Percentiles rank a stretch among this genome's conserved stretches.
phyloP scores from a whole-genome alignment of 2,329 filamentous ascomycete species.

The Colletotrichum trifolii region DNA sequence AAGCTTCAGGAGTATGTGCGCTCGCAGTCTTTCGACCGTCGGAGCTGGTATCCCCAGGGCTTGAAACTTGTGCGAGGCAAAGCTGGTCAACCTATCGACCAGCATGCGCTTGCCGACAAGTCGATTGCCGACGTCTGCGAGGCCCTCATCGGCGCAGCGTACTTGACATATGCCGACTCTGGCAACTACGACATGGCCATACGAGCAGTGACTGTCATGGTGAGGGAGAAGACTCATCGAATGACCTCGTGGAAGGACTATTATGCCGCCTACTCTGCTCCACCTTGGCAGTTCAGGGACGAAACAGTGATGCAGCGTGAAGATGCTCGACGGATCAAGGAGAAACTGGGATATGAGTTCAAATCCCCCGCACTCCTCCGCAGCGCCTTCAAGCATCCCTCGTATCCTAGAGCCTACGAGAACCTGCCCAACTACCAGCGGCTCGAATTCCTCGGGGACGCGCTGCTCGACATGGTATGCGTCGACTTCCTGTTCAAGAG shows the following conservation, averaged over 20 bases:
- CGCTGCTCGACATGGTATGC: conserved; percentile 86
- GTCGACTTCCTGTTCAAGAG: conserved; percentile 84
- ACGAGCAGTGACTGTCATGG: conserved; percentile 74
- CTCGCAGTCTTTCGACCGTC: conserved; percentile 82
- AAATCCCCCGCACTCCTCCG: conserved; percentile 79
- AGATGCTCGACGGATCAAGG: conserved; percentile 72
- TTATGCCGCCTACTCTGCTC: conserved; percentile 72
- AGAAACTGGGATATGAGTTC: conserved; percentile 72
- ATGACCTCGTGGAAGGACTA: conserved; percentile 81
- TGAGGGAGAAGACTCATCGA: conserved; percentile 74
- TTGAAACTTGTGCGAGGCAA: conserved; percentile 81
- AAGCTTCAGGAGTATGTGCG: conserved; percentile 81
- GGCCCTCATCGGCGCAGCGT: conserved; percentile 89
- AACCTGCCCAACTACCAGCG: conserved; percentile 90
- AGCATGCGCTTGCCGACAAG: conserved; percentile 84
- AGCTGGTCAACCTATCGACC: conserved; percentile 60
- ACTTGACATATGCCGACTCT: conserved; percentile 59
- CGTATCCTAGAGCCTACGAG: conserved; percentile 79
- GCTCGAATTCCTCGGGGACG: conserved; percentile 91
- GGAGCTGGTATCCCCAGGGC: conserved; percentile 89
- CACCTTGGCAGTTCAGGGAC: conserved; percentile 74
- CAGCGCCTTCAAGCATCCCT: conserved; percentile 90
- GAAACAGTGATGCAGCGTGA: conserved; percentile 75
- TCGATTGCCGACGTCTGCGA: conserved; percentile 95
- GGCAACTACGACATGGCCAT: conserved; percentile 67